Evolutionary conservation across 257 asterid genomes (phyloP).

Genomic region (Schizonepeta tenuifolia): DNA sequence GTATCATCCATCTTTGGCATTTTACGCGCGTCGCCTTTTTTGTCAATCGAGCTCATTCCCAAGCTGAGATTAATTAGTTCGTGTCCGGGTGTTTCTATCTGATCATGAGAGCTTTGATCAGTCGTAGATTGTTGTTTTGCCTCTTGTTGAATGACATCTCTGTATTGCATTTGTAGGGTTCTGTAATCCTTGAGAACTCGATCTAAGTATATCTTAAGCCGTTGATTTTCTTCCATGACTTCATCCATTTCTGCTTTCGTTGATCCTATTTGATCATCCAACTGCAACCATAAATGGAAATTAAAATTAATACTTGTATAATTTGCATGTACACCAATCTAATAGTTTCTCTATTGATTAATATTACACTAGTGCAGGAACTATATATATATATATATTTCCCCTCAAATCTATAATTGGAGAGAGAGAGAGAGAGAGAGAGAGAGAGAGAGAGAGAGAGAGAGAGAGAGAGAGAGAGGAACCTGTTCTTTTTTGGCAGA

Average conservation of each 20-base stretch:
- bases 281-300: constrained; percentile 28
- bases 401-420: not conserved
- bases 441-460: not conserved
- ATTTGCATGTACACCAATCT: too few relatives aligned
- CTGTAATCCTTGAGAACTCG: constrained; percentile 66
- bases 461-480: not conserved
- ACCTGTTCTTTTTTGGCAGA: constrained; percentile 55
- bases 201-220: constrained; percentile 63
- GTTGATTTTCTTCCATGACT: constrained; percentile 79
- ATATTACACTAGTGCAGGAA: not conserved
- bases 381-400: not conserved
- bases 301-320: not conserved
- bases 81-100: constrained; percentile 40
- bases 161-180: constrained; percentile 72
- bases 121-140: constrained; percentile 23
- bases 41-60: constrained; percentile 60
- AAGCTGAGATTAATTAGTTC: constrained; percentile 66
- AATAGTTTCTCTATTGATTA: too few relatives aligned
- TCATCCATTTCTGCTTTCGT: constrained; percentile 76
- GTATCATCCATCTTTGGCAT: constrained; percentile 27
- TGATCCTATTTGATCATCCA: constrained; percentile 60
- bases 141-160: constrained; percentile 51
- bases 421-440: too few relatives aligned
- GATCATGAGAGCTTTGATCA: constrained; percentile 14
- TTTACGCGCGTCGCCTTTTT: constrained; percentile 40